Percentiles rank a stretch among this genome's conserved stretches.
phyloP scores from a whole-genome alignment of 2,329 filamentous ascomycete genomes.

The Cercospora canescens region DNA sequence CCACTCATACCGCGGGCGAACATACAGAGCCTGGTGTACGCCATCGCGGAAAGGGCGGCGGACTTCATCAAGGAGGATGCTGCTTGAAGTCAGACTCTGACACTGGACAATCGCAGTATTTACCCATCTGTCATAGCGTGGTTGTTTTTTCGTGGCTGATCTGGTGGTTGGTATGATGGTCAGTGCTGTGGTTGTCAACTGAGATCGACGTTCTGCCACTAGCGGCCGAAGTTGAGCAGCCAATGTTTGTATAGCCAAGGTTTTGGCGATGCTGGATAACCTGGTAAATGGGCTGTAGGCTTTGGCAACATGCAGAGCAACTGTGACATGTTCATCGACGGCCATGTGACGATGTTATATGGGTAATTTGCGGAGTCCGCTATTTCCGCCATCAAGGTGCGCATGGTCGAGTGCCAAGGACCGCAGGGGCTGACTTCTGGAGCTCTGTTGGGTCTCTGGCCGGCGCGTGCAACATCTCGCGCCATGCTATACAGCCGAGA shows the following conservation, averaged over 20 bases:
- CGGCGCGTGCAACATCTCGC: not conserved
- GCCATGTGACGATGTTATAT: not conserved
- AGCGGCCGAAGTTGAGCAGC: conserved; percentile 6
- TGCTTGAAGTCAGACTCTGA: not conserved
- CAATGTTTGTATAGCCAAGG: not conserved
- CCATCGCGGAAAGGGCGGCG: conserved; percentile 25
- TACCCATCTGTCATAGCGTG: conserved; percentile 4
- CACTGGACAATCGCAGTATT: not conserved
- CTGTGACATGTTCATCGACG: not conserved
- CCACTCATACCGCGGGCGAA: conserved; percentile 23
- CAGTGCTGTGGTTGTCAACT: conserved; percentile 9
- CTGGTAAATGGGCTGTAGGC: not conserved
- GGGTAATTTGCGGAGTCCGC: not conserved
- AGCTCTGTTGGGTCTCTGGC: not conserved
- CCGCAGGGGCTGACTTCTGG: not conserved
- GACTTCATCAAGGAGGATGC: conserved; percentile 15
- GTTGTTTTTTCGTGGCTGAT: conserved; percentile 5
- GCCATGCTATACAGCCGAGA: not conserved
- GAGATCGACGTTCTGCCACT: conserved; percentile 10
- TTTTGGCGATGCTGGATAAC: not conserved
- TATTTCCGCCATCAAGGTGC: not conserved
- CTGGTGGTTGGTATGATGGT: conserved; percentile 3
- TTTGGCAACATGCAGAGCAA: not conserved
- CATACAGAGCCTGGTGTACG: conserved; percentile 26
- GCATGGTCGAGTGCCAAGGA: not conserved